phyloP scores from a whole-genome alignment of 208 protist genomes.

The Trypanosoma conorhini region DNA sequence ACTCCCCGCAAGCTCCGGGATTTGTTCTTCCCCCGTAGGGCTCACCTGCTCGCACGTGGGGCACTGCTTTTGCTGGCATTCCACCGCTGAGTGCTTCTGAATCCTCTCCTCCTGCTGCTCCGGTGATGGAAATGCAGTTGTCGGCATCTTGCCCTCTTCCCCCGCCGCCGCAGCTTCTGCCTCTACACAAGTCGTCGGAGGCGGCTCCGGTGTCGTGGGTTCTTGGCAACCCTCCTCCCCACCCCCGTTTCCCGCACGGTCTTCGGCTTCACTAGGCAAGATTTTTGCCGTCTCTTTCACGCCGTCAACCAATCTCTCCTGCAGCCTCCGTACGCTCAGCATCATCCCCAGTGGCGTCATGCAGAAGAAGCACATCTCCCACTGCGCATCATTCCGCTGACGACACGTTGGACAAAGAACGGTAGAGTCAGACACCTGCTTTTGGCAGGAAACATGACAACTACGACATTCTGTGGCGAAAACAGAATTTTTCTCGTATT shows the following conservation, averaged over 20 bases:
- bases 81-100: neutral
- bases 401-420: slow-evolving; percentile 46
- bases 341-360: slow-evolving; percentile 38
- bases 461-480: slow-evolving; percentile 51
- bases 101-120: neutral
- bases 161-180: neutral
- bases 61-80: neutral
- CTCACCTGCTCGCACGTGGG: neutral
- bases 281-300: neutral
- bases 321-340: slow-evolving; percentile 33
- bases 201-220: neutral
- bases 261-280: neutral
- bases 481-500: slow-evolving; percentile 32
- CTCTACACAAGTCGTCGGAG: neutral
- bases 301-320: neutral
- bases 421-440: slow-evolving; percentile 41
- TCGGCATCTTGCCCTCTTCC: neutral
- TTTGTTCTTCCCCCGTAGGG: neutral
- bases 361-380: slow-evolving; percentile 73
- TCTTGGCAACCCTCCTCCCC: neutral
- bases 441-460: slow-evolving; percentile 38
- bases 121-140: neutral
- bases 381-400: slow-evolving; percentile 70
- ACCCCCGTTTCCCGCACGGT: neutral
- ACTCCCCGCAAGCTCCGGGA: slow-evolving; percentile 9